Base-by-base conservation (phyloP, 352 stramenopile species). In the Thraustotheca clavata region DNA sequence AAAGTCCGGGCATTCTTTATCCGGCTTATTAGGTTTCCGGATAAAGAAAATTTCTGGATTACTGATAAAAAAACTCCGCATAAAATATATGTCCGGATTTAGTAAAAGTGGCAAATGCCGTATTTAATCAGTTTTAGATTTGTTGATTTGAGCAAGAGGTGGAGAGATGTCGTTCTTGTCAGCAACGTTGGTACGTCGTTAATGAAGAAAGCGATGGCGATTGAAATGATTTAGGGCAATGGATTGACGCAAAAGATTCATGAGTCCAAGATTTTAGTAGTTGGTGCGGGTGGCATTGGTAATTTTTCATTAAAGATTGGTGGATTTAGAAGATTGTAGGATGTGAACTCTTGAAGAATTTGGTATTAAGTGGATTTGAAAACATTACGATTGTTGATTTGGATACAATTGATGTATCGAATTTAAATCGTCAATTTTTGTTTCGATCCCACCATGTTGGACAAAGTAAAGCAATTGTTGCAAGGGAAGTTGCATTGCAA, bases 321-420 rank as follows among this genome's bases (percentile, higher is more conserved):
- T 20, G 16, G 47, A 24, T 32, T 71, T 18, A 18, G 22, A 14
- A 34, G 22, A 9, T 12, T 36, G 26, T 50, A 92, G 84, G 88
- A 65, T 99, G 97, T 73, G 97, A 99, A 70, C 74, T 99, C 48
- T 78, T 99, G 24, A 99, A 99, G 79, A 99, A 99, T 75, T 77
- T 99, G 34, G 96, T 98, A 40, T 77, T 99, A 3, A 96, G 79
- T 40, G 97, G 97, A 24, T 99, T 99, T 75, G 73, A 78, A 29
- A 62, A 91, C 66, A 89, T 96, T 70, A 73, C 90, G 43, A 69
- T 98, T 9, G 96, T 99, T 61, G 97, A 99, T 73, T 73, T 99
- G 38, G 97, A 99, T 76, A 99, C 96, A 29, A 99, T 99, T 71
- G 97, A 99, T 76, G 96, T 99, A 61, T 99, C 96, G 22, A 99